Conservation (phyloP, 768 basidiomycete genomes). For the Kwoniella mangroviensis region DNA sequence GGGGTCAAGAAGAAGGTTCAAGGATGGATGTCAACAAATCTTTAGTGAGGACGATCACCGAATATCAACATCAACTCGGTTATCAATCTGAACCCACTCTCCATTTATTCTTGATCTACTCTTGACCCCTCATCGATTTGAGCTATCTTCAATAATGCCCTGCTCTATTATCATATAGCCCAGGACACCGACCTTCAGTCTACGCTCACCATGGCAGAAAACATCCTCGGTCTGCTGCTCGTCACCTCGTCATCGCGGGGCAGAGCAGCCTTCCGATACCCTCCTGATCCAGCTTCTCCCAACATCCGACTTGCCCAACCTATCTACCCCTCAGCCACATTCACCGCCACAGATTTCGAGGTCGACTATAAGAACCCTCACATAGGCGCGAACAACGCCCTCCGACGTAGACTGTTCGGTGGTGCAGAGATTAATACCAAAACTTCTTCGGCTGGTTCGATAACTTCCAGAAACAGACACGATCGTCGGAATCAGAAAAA, state of each 20-base stretch:
- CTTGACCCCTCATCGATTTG: too few relatives aligned
- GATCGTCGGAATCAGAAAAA: neutral
- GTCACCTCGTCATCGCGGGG: slow-evolving; percentile 79
- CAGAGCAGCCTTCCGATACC: slow-evolving; percentile 85
- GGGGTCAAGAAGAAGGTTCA: neutral
- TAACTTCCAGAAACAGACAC: neutral
- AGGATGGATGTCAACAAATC: slow-evolving; percentile 2
- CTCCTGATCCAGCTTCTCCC: slow-evolving; percentile 69
- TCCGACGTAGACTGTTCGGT: slow-evolving; percentile 6
- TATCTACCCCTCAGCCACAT: slow-evolving; percentile 49
- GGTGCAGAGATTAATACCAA: neutral
- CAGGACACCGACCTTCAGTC: neutral
- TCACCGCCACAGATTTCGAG: slow-evolving; percentile 35
- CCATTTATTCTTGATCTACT: too few relatives aligned
- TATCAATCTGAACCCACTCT: neutral
- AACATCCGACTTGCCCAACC: slow-evolving; percentile 72
- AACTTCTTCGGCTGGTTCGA: slow-evolving; percentile 6
- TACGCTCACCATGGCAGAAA: slow-evolving; percentile 42
- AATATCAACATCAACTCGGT: slow-evolving; percentile 1
- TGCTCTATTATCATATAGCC: neutral
- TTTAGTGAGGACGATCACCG: neutral
- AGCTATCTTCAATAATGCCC: neutral
- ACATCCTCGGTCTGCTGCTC: slow-evolving; percentile 75
- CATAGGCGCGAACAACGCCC: neutral
- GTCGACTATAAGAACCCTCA: slow-evolving; percentile 11